Conservation (phyloP, 257 asterid genomes). For the Leonotis leonurus region DNA sequence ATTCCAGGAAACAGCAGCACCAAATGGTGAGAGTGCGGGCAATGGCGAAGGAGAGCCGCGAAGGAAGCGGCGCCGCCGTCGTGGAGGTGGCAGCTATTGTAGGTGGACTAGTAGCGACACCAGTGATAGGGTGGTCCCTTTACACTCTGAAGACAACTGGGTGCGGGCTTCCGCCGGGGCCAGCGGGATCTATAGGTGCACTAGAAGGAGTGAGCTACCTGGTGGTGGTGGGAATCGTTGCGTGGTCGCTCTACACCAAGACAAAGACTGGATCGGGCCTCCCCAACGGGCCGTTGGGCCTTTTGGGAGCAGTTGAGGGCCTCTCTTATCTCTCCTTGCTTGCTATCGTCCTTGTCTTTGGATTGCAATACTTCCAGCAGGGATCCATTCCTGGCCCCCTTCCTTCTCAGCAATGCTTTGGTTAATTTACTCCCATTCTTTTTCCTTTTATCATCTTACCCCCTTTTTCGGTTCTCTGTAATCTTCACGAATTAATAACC, state of each 20-base stretch:
- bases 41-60: slow-evolving; percentile 53
- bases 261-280: slow-evolving; percentile 77
- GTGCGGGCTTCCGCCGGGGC: slow-evolving; percentile 96
- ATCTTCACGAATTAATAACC: too few relatives aligned
- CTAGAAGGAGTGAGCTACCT: slow-evolving; percentile 90
- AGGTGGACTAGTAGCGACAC: slow-evolving; percentile 57
- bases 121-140: slow-evolving; percentile 89
- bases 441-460: neutral
- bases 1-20: slow-evolving; percentile 16
- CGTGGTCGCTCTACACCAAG: slow-evolving; percentile 81
- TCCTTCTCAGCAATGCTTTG: slow-evolving; percentile 70
- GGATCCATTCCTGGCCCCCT: slow-evolving; percentile 91
- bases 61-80: slow-evolving; percentile 27
- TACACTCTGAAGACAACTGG: slow-evolving; percentile 83
- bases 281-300: slow-evolving; percentile 78
- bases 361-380: slow-evolving; percentile 53
- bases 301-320: slow-evolving; percentile 92
- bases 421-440: slow-evolving; percentile 25
- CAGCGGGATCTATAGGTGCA: slow-evolving; percentile 80
- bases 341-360: slow-evolving; percentile 61
- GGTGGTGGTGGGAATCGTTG: slow-evolving; percentile 64
- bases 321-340: slow-evolving; percentile 62
- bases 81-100: slow-evolving; percentile 38
- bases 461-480: neutral
- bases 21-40: slow-evolving; percentile 19